Base-by-base conservation (phyloP, 2,329 filamentous ascomycete species). In the Gremmenia infestans region DNA sequence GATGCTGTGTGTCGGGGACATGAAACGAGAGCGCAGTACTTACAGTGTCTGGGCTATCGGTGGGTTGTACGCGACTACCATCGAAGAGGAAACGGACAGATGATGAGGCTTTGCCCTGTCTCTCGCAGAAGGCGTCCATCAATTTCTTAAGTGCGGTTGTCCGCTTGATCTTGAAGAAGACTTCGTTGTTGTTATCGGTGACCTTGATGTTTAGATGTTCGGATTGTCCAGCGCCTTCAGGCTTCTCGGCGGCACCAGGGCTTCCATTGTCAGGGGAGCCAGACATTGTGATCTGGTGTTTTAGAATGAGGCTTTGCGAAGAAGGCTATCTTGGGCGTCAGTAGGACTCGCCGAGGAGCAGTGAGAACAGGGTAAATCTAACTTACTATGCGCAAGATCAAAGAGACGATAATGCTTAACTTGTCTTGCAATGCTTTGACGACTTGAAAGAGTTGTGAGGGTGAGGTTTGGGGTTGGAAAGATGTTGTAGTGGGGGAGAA, bases 151-250 rank as follows among this genome's bases (percentile, higher is more conserved):
- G 83, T 72, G 91, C 89, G 1, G 94, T 99, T 22, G 88, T 91
- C 39, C 92, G 85, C 86, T 99, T 99, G 78, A 99, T 99, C 81
- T 99, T 99, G 81, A 99, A 99, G 74, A 97, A 99, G 67, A 99
- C 93, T 72, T 99, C 94, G 72, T 99, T 99, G 78, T 97, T 97
- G 78, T 96, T 97, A 68, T 99, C 94, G 0, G 94, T 97, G 14
- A 99, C 94, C 73, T 99, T 99, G 77, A 99, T 97, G 77, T 99
- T 99, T 5, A 99, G 80, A 74, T 99, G 94, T 76, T 97, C 93
- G 32, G 78, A 78, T 23, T 78, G 64, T 58, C 51, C 62, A 14
- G 56, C 55, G 22, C 53, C 63, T 48, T 69, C 68, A 15, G 67
- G 60, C 62, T 69, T 70, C 57, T 68, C 66, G 17, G 56, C 58